These are phyloP conservation scores for Postia placenta DNA, from an alignment of 768 basidiomycete species.

Conservation along the genomic window DNA sequence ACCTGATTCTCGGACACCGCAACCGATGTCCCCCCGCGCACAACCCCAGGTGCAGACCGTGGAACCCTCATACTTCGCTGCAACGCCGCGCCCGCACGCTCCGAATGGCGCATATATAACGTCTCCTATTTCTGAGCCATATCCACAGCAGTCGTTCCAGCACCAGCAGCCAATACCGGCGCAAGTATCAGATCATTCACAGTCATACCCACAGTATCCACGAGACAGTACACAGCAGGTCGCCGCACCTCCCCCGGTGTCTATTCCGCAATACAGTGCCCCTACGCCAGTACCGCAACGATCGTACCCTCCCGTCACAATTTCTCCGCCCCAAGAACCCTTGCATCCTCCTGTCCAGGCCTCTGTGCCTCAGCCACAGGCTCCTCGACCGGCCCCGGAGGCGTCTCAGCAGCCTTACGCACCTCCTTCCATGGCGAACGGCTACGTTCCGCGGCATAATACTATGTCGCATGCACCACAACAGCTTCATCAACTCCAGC, in stretches of 20 bases:
- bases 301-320: no score
- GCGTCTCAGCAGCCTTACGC: conserved; percentile 16
- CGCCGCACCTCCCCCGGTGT: conserved; percentile 10
- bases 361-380: conserved; percentile 19
- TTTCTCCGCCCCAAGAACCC: neutral
- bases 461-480: conserved; percentile 24
- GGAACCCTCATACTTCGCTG: conserved; percentile 13
- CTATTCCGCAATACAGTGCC: conserved; percentile 11
- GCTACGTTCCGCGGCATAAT: conserved; percentile 21
- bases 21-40: conserved; percentile 6
- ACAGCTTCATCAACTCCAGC: conserved; percentile 24
- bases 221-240: conserved; percentile 3
- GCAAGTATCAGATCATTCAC: no score
- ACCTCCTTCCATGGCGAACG: conserved; percentile 18
- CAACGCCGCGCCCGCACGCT: conserved; percentile 2
- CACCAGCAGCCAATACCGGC: conserved; percentile 6
- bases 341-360: conserved; percentile 19
- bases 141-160: conserved; percentile 13
- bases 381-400: conserved; percentile 21
- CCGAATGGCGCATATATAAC: conserved; percentile 12
- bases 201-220: conserved; percentile 3
- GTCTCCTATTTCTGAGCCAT: conserved; percentile 2
- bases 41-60: conserved; percentile 8
- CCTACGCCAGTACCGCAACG: conserved; percentile 6
- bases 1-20: conserved; percentile 3